Evolutionary conservation across 495 filamentous ascomycete genomes (phyloP), one percentile per base, ranked within the genome.

Genomic region (Neurospora intermedia): DNA sequence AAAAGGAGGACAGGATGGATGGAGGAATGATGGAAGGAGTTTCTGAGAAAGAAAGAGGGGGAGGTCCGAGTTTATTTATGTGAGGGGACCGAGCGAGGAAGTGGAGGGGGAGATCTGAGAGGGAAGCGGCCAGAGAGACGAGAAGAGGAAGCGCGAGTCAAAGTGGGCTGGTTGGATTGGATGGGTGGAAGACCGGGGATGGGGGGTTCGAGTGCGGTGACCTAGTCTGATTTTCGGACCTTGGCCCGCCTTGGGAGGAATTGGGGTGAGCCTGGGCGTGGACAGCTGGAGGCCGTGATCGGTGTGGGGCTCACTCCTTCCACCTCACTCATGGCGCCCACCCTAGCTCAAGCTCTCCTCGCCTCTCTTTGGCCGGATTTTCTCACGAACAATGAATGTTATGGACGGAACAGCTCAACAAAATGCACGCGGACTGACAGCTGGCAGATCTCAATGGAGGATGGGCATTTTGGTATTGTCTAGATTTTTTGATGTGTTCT

Each of bases 251-350:
- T 31, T 62, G 59, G 54, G 45, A 62, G 35, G 38, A 38, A 20
- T 20, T 43, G 31, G 39, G 59, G n/a, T n/a, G 73, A 72, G 23
- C 5, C 54, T 66, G 13, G 54, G 23, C 54, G 54, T 66, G 54
- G 54, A 15, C 54, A 66, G 71, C 73, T 71, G 62, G 72, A 73
- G 75, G 75, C 76, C 77, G 77, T 38, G 66, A 77, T 77, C 77
- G 77, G 77, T 76, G 74, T 73, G 75, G 73, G 76, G 69, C 41
- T 38, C 69, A 71, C 72, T 59, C 6, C 6, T 75, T 69, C 48
- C 72, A 27, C 27, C 27, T 27, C 27, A 74, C 18, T 35, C 73
- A 76, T 74, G 77, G 74, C 71, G 75, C 70, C 74, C 77, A 73
- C 27, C 27, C 27, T 31, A 77, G 71, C 77, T 66, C 54, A 18